Percentiles rank a stretch among this genome's conserved stretches.
Conservation (phyloP, 2,329 filamentous ascomycete species). For the Colletotrichum incanum region DNA sequence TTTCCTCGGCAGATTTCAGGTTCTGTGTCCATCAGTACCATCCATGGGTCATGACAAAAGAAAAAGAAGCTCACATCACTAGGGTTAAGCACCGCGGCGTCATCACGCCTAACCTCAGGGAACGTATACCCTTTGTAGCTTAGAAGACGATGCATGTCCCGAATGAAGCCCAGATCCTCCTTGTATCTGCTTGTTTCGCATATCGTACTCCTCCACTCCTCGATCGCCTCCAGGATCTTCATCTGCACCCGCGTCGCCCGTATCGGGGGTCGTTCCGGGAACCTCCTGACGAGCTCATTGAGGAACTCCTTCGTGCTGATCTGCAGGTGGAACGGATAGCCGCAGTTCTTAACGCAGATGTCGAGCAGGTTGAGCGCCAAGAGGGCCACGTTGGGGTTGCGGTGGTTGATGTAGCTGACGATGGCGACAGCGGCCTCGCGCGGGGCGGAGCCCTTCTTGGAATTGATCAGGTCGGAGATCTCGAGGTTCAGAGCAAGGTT, state of each 20-base stretch:
- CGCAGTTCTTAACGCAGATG: constrained; percentile 99
- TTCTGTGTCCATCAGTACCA: constrained; percentile 70
- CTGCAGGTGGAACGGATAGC: constrained; percentile 98
- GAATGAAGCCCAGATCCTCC: constrained; percentile 94
- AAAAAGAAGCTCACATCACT: constrained; percentile 82
- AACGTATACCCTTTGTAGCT: constrained; percentile 98
- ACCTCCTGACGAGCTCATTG: constrained; percentile 96
- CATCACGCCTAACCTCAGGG: constrained; percentile 90
- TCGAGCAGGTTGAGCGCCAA: constrained; percentile 93
- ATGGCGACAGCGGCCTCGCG: constrained; percentile 95
- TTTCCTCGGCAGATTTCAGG: constrained; percentile 95
- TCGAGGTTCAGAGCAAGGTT: constrained; percentile 97
- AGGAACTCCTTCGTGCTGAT: constrained; percentile 99
- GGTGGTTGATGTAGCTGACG: constrained; percentile 95
- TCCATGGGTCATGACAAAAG: neutral
- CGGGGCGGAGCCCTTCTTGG: constrained; percentile 95
- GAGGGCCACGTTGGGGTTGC: constrained; percentile 94
- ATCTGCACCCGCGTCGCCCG: constrained; percentile 89
- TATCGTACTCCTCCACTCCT: constrained; percentile 98
- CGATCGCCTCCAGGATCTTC: constrained; percentile 95
- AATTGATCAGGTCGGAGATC: constrained; percentile 96
- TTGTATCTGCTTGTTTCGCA: constrained; percentile 98
- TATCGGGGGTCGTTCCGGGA: constrained; percentile 92
- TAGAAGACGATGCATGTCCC: constrained; percentile 96
- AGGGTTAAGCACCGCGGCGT: constrained; percentile 96